phyloP scores from a whole-genome alignment of 2,329 filamentous ascomycete genomes.

The Fusarium scirpi region DNA sequence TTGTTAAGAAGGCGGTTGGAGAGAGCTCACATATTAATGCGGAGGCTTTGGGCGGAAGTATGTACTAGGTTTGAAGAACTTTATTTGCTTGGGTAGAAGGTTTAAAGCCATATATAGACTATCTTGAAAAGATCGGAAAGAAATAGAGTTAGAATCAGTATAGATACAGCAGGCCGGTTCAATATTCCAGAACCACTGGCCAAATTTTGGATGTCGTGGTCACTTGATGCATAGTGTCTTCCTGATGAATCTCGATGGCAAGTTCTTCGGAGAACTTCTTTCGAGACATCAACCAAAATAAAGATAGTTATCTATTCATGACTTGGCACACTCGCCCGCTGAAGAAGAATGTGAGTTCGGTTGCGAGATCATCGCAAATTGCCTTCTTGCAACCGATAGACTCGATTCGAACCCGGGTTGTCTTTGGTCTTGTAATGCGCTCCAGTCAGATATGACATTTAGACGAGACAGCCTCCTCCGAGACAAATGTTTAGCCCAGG shows the following conservation, averaged over 20 bases:
- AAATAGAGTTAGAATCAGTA: background rate
- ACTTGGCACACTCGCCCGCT: too few species aligned
- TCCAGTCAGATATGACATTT: too few species aligned
- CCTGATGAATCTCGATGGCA: background rate
- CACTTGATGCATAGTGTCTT: background rate
- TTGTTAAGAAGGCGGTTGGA: conserved; percentile 23
- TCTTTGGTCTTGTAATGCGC: too few species aligned
- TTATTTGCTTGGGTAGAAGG: background rate
- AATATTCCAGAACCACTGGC: background rate
- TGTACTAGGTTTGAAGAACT: background rate
- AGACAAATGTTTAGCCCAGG: background rate
- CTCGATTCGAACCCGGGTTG: too few species aligned
- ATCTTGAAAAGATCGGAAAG: background rate
- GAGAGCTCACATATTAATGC: conserved; percentile 18
- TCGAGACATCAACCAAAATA: background rate
- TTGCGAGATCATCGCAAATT: too few species aligned
- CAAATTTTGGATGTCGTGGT: background rate
- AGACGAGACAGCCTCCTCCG: background rate
- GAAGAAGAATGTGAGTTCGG: too few species aligned
- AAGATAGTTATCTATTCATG: too few species aligned
- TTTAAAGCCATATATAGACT: background rate
- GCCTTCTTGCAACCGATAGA: too few species aligned
- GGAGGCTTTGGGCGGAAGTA: conserved; percentile 14
- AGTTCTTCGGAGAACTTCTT: background rate
- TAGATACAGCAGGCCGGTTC: background rate